A percentile compares a stretch with the other conserved stretches of the same genome.
phyloP scores from a whole-genome alignment of 2,329 filamentous ascomycete species.

The Cordyceps fumosorosea region DNA sequence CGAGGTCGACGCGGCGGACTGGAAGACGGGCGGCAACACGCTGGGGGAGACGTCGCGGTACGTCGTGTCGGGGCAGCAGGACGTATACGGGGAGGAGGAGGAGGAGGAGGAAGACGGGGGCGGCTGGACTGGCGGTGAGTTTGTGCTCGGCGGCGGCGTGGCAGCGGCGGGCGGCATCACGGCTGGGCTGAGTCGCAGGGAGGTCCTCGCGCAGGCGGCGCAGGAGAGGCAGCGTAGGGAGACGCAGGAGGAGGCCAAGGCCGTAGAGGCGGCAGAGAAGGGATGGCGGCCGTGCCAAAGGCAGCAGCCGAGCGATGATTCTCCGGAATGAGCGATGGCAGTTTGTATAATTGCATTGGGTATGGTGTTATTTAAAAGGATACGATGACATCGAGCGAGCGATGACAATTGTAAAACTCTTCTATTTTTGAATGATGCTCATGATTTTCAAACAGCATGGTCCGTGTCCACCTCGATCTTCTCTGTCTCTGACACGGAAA shows the following conservation, averaged over 20 bases:
- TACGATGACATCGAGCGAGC: background rate
- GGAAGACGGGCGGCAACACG: conserved; percentile 61
- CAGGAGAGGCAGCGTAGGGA: conserved; percentile 30
- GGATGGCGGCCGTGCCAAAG: conserved; percentile 24
- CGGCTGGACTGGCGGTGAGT: conserved; percentile 74
- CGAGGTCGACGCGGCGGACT: conserved; percentile 77
- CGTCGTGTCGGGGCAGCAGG: conserved; percentile 39
- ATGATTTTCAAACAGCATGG: background rate
- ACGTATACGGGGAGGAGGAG: conserved; percentile 33
- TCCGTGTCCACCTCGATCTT: no score
- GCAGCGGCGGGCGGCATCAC: conserved; percentile 41
- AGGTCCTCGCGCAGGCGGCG: conserved; percentile 58
- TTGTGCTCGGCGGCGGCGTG: conserved; percentile 57
- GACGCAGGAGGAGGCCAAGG: conserved; percentile 26
- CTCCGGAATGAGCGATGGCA: background rate
- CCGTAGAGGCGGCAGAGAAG: conserved; percentile 24
- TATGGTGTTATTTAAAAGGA: background rate
- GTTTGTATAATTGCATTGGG: background rate
- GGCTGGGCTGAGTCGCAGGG: conserved; percentile 56
- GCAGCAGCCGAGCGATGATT: conserved; percentile 16
- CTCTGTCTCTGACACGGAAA: no score
- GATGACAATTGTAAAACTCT: background rate
- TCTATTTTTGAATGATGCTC: background rate
- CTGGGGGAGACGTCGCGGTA: conserved; percentile 59
- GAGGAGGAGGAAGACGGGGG: conserved; percentile 53